Percentiles rank a stretch among this genome's conserved stretches.
Evolutionary conservation across 2,329 filamentous ascomycete species (phyloP).

Genomic region (Botryosphaeria dothidea): DNA sequence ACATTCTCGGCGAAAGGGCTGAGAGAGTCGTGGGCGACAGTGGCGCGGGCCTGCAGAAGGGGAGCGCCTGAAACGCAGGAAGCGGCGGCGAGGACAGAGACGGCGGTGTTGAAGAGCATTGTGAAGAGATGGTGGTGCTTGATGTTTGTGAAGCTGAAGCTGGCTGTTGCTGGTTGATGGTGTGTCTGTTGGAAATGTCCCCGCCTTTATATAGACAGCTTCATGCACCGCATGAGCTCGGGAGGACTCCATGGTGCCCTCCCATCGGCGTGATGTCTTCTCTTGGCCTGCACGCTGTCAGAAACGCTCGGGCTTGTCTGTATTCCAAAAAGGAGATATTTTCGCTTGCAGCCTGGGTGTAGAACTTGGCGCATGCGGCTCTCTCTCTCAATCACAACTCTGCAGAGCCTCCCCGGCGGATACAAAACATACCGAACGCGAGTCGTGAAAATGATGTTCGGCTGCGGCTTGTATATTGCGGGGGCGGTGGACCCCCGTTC

Average conservation of each 20-base stretch:
- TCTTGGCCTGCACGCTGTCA: background rate
- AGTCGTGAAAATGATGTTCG: background rate
- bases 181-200: background rate
- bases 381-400: too few relatives aligned
- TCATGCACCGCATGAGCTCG: background rate
- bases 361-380: background rate
- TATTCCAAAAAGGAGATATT: background rate
- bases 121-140: background rate
- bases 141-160: background rate
- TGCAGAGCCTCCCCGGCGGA: background rate
- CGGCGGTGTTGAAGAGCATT: background rate
- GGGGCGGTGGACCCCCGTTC: background rate
- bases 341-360: background rate
- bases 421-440: background rate
- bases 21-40: background rate
- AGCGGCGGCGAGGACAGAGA: background rate
- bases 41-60: background rate
- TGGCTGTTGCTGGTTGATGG: background rate
- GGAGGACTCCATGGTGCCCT: background rate
- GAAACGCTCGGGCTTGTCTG: background rate
- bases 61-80: background rate
- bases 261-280: background rate
- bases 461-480: background rate
- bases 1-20: slow-evolving; percentile 45
- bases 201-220: background rate